Conservation (phyloP, 108 stramenopile species). For the Bacterosira constricta region DNA sequence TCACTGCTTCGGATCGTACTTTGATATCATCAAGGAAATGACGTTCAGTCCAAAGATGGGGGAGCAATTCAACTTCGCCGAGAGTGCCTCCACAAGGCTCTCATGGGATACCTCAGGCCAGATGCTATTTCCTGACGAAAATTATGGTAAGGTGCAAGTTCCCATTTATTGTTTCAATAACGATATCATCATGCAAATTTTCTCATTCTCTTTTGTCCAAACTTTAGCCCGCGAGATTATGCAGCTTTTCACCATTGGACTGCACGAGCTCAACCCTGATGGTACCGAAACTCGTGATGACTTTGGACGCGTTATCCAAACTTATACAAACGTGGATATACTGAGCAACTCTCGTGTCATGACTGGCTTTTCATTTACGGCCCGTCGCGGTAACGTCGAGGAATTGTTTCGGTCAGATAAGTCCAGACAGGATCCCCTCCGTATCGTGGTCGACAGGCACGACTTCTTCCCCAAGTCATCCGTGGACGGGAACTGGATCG, state of each 20-base stretch:
- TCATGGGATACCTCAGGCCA: constrained; percentile 13
- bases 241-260: constrained; percentile 52
- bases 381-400: constrained; percentile 48
- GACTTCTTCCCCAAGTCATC: constrained; percentile 59
- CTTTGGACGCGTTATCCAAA: constrained; percentile 36
- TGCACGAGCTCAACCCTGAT: constrained; percentile 49
- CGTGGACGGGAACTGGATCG: constrained; percentile 54
- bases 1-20: constrained; percentile 69
- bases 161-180: no score
- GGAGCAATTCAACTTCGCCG: constrained; percentile 54
- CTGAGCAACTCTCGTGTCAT: constrained; percentile 45
- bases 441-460: constrained; percentile 39
- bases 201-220: neutral
- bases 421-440: constrained; percentile 55
- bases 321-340: constrained; percentile 57
- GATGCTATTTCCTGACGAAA: constrained; percentile 55
- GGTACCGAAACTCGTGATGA: constrained; percentile 47
- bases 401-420: constrained; percentile 42
- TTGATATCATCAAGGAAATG: constrained; percentile 58
- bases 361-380: constrained; percentile 52
- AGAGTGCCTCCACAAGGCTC: constrained; percentile 34
- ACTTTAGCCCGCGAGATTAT: constrained; percentile 45
- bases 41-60: constrained; percentile 59
- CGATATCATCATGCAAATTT: no score
- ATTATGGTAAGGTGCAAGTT: constrained; percentile 34